Evolutionary conservation across 768 basidiomycete species (phyloP), one percentile per base, ranked within the genome.

Genomic region (Lactarius indigo): DNA sequence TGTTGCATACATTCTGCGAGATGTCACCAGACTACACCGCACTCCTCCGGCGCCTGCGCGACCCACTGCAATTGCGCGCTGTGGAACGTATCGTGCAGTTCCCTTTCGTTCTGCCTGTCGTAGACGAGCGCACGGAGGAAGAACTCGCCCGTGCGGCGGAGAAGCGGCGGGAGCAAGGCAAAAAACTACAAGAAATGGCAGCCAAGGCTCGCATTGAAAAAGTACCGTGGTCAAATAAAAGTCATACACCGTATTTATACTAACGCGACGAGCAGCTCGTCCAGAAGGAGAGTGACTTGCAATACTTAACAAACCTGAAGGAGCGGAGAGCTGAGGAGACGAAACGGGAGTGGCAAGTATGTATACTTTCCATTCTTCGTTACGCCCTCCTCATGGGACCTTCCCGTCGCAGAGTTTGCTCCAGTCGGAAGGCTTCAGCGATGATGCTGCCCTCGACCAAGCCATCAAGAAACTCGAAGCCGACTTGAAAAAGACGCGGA

Each of bases 71-170:
- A 37, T 72, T 98, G 70, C 87, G 87, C 28, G 79, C 81, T 15
- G 78, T 81, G 7, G 90, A 91, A 70, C 85, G 85, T 17, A 83
- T 96, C 64, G 78, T 97, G 37, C 96, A 98, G 74, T 98, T 98
- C 74, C 96, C 96, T 0, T 98, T 87, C 73, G 78, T 84, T 0
- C 70, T 79, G 17, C 77, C 85, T 59, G 82, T 83, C 1, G 76
- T 82, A 1, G 89, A 92, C 47, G 92, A 94, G 75, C 97, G 96
- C 77, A 90, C 92, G 0, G 93, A 96, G 69, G 96, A 98, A 72
- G 95, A 98, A 73, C 76, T 97, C 0, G 84, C 87, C 5, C 83
- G 86, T 41, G 83, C 88, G 42, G 80, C 89, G 1, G 95, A 98
- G 76, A 89, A 86, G 75, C 79, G 90, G 63, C 87, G 84, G 73